These are phyloP conservation scores for Colletotrichum lini DNA, from an alignment of 2,329 filamentous ascomycete genomes.

Conservation along the genomic window DNA sequence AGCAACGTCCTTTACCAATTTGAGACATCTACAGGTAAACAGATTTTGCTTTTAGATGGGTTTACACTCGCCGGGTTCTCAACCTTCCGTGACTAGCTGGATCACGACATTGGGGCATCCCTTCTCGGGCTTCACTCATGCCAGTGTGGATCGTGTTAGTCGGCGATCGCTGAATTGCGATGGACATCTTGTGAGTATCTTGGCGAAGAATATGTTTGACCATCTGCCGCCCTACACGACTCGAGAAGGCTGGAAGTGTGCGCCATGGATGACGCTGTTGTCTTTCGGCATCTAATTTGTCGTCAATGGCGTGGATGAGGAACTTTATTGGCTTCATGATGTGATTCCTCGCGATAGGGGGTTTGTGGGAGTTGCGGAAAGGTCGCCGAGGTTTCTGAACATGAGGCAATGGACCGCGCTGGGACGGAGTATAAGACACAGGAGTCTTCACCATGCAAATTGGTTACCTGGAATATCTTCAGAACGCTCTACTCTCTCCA, in stretches of 20 bases:
- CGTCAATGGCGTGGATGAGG: not conserved
- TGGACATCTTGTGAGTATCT: not conserved
- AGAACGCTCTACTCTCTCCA: not conserved
- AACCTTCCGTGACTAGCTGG: not conserved
- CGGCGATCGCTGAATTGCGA: not conserved
- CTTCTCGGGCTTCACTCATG: not conserved
- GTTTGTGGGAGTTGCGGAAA: not conserved
- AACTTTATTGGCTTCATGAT: conserved; percentile 17
- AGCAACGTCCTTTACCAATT: not conserved
- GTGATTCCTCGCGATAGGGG: conserved; percentile 8
- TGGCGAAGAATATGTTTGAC: not conserved
- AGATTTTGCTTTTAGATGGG: not conserved
- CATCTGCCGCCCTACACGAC: not conserved
- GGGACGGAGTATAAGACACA: conserved; percentile 10
- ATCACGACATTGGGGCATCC: not conserved
- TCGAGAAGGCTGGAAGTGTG: not conserved
- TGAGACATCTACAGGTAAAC: not conserved
- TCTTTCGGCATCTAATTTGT: not conserved
- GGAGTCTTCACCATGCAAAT: not conserved
- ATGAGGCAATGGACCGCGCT: not conserved
- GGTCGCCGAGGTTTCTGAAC: too few species aligned
- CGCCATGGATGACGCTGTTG: not conserved
- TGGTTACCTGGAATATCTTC: not conserved
- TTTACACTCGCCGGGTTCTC: not conserved
- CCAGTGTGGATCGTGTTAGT: not conserved